Conservation (phyloP, 345 rosid species). For the Eucalyptus sp. region DNA sequence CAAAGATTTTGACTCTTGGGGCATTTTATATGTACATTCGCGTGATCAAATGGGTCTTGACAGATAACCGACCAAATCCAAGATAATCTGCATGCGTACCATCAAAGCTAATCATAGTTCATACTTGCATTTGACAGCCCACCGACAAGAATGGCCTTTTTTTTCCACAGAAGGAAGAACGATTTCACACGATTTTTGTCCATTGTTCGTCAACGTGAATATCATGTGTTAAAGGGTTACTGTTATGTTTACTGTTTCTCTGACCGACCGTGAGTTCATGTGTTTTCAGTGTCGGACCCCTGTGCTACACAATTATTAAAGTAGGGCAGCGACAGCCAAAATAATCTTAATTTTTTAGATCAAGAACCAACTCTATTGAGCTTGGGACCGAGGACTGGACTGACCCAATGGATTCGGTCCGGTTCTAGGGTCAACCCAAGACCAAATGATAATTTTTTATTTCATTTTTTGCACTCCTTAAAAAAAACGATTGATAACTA, state of each 20-base stretch:
- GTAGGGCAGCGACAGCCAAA: background rate
- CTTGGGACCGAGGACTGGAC: too few relatives aligned
- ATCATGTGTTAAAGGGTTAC: background rate
- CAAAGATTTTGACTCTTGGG: background rate
- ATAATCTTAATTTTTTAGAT: too few relatives aligned
- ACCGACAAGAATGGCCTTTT: background rate
- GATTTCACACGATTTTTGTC: background rate
- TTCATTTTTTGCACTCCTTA: too few relatives aligned
- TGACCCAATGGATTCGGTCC: too few relatives aligned
- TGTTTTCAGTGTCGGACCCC: background rate
- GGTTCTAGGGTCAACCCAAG: too few relatives aligned
- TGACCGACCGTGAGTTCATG: background rate
- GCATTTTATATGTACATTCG: too few relatives aligned
- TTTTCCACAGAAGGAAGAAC: background rate
- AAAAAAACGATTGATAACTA: too few relatives aligned
- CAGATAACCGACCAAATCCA: background rate
- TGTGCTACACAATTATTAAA: background rate
- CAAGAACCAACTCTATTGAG: too few relatives aligned
- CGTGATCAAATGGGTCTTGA: background rate
- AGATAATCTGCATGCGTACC: background rate
- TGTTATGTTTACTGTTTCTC: background rate
- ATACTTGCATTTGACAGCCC: background rate
- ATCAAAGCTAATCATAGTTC: background rate
- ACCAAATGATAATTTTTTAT: too few relatives aligned
- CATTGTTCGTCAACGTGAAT: background rate